Evolutionary conservation across 352 stramenopile genomes (phyloP).

Genomic region (Globisporangium paroecandrum): DNA sequence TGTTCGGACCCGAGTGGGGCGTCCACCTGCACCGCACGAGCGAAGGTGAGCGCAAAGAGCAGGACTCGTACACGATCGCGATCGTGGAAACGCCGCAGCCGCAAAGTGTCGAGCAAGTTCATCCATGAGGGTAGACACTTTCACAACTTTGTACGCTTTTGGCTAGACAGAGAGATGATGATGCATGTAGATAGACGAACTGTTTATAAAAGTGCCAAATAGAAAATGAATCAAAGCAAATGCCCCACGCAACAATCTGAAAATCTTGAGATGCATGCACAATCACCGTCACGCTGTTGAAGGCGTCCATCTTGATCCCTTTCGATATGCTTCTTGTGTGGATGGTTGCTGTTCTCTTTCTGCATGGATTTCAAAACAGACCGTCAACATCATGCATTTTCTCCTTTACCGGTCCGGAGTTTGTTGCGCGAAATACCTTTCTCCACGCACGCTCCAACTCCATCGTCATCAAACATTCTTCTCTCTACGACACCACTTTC

Average conservation of each 20-base stretch:
- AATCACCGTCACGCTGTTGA: not conserved
- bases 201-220: slow-evolving; percentile 2
- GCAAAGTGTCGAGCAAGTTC: slow-evolving; percentile 17
- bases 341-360: not conserved
- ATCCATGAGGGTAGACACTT: not conserved
- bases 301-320: not conserved
- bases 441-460: not conserved
- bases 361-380: not conserved
- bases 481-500: slow-evolving; percentile 62
- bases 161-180: not conserved
- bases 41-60: slow-evolving; percentile 7
- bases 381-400: not conserved
- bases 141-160: not conserved
- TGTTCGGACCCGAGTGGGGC: slow-evolving; percentile 60
- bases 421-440: not conserved
- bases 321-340: not conserved
- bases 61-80: slow-evolving; percentile 44
- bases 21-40: slow-evolving; percentile 34
- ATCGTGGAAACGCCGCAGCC: slow-evolving; percentile 44
- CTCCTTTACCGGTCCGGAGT: not conserved
- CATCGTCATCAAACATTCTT: slow-evolving; percentile 1
- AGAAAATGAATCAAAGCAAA: not conserved
- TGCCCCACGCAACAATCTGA: not conserved
- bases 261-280: not conserved
- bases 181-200: slow-evolving; percentile 1